A percentile compares a stretch with the other conserved stretches of the same genome.
phyloP scores from a whole-genome alignment of 495 filamentous ascomycete genomes.

The Hypoxylon cercidicola region DNA sequence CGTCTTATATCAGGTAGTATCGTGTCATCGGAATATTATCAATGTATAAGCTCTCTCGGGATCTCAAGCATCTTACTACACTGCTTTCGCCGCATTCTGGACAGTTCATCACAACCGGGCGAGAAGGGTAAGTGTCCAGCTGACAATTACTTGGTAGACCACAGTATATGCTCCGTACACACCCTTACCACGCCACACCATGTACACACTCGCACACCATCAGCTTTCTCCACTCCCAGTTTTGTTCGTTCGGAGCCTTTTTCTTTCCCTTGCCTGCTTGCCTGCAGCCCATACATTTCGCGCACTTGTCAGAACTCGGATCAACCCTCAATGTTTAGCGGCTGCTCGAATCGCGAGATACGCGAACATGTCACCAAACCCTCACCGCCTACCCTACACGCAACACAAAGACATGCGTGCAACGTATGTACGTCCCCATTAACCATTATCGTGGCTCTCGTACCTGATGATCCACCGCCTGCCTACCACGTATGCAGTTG shows the following conservation, averaged over 20 bases:
- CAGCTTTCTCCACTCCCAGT: constrained; percentile 34
- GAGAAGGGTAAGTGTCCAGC: constrained; percentile 30
- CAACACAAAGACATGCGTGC: constrained; percentile 28
- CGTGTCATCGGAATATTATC: constrained; percentile 28
- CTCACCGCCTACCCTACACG: constrained; percentile 33
- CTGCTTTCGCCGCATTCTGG: constrained; percentile 39
- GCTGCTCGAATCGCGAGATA: constrained; percentile 27
- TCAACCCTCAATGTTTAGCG: constrained; percentile 20
- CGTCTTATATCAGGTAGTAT: constrained; percentile 16
- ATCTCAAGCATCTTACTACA: constrained; percentile 34
- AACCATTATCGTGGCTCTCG: constrained; percentile 44
- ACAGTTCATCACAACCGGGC: constrained; percentile 30
- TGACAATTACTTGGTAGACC: constrained; percentile 26
- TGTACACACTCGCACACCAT: constrained; percentile 16
- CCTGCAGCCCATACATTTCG: constrained; percentile 12
- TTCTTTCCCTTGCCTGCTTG: constrained; percentile 31
- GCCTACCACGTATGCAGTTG: constrained; percentile 40
- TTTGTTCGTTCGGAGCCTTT: constrained; percentile 19
- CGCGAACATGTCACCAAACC: constrained; percentile 32
- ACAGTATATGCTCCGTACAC: constrained; percentile 1
- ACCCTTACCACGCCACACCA: constrained; percentile 4
- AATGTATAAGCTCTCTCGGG: constrained; percentile 28
- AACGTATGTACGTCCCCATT: constrained; percentile 23
- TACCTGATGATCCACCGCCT: constrained; percentile 44
- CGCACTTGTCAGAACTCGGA: constrained; percentile 20